Percentiles rank a stretch among this genome's conserved stretches.
phyloP scores from a whole-genome alignment of 352 stramenopile genomes.

The Phytophthora aleatoria region DNA sequence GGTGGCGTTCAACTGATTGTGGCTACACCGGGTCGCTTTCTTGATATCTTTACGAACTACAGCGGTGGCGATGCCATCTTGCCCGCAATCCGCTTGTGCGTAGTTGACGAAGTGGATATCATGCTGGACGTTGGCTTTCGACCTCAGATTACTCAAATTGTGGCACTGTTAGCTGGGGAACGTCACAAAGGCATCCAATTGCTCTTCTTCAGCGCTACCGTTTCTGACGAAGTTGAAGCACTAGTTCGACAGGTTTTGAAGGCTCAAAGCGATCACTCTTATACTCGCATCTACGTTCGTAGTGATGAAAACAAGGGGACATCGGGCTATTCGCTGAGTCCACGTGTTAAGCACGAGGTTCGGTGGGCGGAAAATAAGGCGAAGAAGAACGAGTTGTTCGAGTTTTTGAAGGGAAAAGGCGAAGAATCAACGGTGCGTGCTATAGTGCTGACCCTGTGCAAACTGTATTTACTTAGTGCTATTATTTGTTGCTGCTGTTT shows the following conservation, averaged over 20 bases:
- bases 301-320: slow-evolving; percentile 1
- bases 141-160: slow-evolving; percentile 51
- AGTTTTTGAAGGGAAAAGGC: slow-evolving; percentile 35
- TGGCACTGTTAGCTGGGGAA: slow-evolving; percentile 32
- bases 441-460: not conserved
- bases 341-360: slow-evolving; percentile 41
- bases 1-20: slow-evolving; percentile 67
- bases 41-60: slow-evolving; percentile 58
- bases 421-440: slow-evolving; percentile 53
- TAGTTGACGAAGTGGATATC: slow-evolving; percentile 80
- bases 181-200: slow-evolving; percentile 35
- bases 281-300: slow-evolving; percentile 42
- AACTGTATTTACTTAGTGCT: not conserved
- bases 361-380: slow-evolving; percentile 57
- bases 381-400: slow-evolving; percentile 68
- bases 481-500: slow-evolving; percentile 8
- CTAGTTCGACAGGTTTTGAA: slow-evolving; percentile 44
- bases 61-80: slow-evolving; percentile 28
- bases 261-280: slow-evolving; percentile 16
- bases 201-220: slow-evolving; percentile 67
- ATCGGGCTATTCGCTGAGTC: slow-evolving; percentile 33
- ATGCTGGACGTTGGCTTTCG: slow-evolving; percentile 72
- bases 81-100: slow-evolving; percentile 33
- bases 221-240: slow-evolving; percentile 46
- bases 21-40: slow-evolving; percentile 64